Evolutionary conservation across 169 alveolate species (phyloP).

Genomic region (Babesia bigemina): DNA sequence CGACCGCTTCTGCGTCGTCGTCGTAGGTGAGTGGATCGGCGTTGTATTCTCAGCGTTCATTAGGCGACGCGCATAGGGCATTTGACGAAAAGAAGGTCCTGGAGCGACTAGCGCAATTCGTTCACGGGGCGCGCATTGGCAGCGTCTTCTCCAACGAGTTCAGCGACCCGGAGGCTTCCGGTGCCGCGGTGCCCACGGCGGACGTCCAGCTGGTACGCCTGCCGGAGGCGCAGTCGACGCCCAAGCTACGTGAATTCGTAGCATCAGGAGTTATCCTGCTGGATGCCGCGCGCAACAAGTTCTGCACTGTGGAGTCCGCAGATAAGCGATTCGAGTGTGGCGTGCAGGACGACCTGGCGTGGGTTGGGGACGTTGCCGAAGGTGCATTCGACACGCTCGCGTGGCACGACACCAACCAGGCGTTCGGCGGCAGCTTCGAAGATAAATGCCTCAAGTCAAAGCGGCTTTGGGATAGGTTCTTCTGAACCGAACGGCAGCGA

Average conservation of each 20-base stretch:
- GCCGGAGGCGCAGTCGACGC: conserved; percentile 11
- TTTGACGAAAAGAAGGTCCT: conserved; percentile 9
- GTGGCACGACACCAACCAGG: conserved; percentile 20
- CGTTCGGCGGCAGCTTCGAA: conserved; percentile 25
- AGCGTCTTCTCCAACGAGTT: conserved; percentile 3
- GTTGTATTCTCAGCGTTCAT: background rate
- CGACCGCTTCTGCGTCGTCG: conserved; percentile 15
- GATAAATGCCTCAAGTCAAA: background rate
- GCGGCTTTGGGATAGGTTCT: conserved; percentile 2
- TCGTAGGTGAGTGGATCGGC: background rate
- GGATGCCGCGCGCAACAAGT: conserved; percentile 27
- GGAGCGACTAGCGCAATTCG: background rate
- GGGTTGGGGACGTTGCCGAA: conserved; percentile 22
- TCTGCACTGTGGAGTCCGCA: background rate
- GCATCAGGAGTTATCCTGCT: conserved; percentile 1
- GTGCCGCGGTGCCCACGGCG: conserved; percentile 10
- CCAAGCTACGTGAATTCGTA: background rate
- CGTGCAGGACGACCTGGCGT: conserved; percentile 11
- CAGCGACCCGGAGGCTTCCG: background rate
- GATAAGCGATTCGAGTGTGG: conserved; percentile 18
- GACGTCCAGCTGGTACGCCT: conserved; percentile 33
- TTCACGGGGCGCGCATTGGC: conserved; percentile 5
- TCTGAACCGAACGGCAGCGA: background rate
- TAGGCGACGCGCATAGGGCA: background rate
- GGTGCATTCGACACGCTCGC: conserved; percentile 40